A percentile compares a stretch with the other conserved stretches of the same genome.
Evolutionary conservation across 352 stramenopile species (phyloP).

Genomic region (Thalassiosira livingstoniorum): DNA sequence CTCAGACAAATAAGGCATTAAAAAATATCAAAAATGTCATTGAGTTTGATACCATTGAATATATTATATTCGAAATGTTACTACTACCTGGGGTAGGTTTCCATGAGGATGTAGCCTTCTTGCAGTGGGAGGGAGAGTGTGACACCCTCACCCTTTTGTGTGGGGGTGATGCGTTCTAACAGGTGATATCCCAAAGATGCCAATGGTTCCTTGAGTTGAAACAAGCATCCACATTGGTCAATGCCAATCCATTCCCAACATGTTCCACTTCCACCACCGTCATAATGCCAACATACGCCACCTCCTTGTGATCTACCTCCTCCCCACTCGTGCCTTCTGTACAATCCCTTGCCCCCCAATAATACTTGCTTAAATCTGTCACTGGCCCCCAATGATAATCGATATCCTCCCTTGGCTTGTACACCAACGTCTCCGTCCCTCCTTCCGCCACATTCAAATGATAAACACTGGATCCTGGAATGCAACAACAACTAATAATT

Average conservation of each 20-base stretch:
- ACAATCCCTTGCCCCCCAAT: constrained; percentile 45
- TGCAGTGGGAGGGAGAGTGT: constrained; percentile 59
- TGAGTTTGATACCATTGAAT: no score
- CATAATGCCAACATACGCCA: constrained; percentile 72
- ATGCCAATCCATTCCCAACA: constrained; percentile 21
- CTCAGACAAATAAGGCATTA: no score
- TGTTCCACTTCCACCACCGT: constrained; percentile 82
- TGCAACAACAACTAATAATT: constrained; percentile 62
- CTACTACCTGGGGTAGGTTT: constrained; percentile 64
- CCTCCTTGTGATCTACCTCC: constrained; percentile 33
- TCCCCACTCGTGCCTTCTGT: neutral
- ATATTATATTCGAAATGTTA: no score
- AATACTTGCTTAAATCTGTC: constrained; percentile 64
- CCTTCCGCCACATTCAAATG: constrained; percentile 48
- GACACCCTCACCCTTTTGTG: constrained; percentile 22
- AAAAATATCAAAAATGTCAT: no score
- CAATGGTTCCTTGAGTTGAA: constrained; percentile 42
- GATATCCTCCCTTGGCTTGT: constrained; percentile 52
- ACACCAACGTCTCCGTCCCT: constrained; percentile 59
- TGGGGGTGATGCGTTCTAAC: constrained; percentile 39
- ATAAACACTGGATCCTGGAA: constrained; percentile 49
- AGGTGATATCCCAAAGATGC: constrained; percentile 59
- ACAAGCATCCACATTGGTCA: no score
- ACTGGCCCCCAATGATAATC: constrained; percentile 67
- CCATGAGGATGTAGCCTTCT: constrained; percentile 77